A percentile compares a stretch with the other conserved stretches of the same genome.
Conservation (phyloP, 2,329 filamentous ascomycete species). For the Calycina herbarum region DNA sequence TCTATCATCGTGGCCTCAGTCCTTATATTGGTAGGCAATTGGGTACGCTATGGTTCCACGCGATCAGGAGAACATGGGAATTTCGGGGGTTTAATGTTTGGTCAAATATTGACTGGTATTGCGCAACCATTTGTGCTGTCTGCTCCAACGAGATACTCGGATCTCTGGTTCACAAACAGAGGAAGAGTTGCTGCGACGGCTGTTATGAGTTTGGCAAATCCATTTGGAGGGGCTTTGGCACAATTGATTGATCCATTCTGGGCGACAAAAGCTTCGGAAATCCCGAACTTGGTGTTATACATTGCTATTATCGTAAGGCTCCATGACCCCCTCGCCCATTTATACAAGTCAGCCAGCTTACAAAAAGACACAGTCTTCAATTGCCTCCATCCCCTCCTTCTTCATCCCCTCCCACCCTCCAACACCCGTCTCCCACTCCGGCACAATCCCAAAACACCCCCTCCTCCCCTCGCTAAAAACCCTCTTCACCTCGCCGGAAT, state of each 20-base stretch:
- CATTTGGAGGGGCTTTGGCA: constrained; percentile 83
- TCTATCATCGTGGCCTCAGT: constrained; percentile 73
- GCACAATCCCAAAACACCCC: constrained; percentile 53
- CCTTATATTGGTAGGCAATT: constrained; percentile 80
- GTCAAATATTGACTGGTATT: constrained; percentile 85
- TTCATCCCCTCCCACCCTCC: constrained; percentile 78
- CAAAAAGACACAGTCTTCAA: constrained; percentile 49
- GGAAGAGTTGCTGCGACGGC: constrained; percentile 88
- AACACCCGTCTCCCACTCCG: constrained; percentile 69
- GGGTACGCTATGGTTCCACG: constrained; percentile 81
- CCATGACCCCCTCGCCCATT: neutral
- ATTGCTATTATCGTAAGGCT: constrained; percentile 74
- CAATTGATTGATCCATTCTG: constrained; percentile 83
- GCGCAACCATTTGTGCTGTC: constrained; percentile 90
- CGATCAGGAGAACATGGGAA: constrained; percentile 53
- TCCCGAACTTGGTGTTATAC: constrained; percentile 83
- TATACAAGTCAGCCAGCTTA: constrained; percentile 8
- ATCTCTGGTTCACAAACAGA: constrained; percentile 87
- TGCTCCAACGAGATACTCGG: constrained; percentile 86
- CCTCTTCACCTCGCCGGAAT: constrained; percentile 62
- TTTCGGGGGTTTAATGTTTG: constrained; percentile 81
- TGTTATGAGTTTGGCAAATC: constrained; percentile 81
- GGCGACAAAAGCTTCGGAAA: constrained; percentile 58
- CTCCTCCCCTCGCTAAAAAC: constrained; percentile 53
- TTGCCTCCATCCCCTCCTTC: constrained; percentile 72